Evolutionary conservation across 495 filamentous ascomycete genomes (phyloP), one percentile per base, ranked within the genome.

Genomic region (Chaetomium cochliodes): DNA sequence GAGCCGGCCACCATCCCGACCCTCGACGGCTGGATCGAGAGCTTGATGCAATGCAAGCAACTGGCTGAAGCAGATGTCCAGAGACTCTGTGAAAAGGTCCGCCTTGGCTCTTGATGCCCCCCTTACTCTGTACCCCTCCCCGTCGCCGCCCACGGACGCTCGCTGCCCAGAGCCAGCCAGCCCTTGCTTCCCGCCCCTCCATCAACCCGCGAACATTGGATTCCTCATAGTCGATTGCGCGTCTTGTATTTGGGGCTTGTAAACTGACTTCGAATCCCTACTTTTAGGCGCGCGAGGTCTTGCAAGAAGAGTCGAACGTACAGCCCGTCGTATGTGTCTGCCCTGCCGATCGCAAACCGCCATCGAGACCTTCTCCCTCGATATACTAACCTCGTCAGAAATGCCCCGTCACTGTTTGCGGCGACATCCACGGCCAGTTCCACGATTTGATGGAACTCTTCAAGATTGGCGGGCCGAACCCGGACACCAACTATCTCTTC

Each of bases 21-120:
- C 42, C 80, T 98, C 46, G 94, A 98, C 77, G 92, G 93, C 67
- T 98, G 94, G 94, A 98, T 98, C 75, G 93, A 96, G 82, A 94
- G 85, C 79, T 81, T 98, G 80, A 98, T 98, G 94, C 89, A 80
- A 75, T 98, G 94, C 88, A 98, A 98, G 79, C 96, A 97, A 83
- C 83, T 98, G 77, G 86, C 90, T 60, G 94, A 98, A 83, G 82
- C 85, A 33, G 96, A 98, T 77, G 94, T 98, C 64, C 92, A 96
- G 78, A 88, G 92, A 72, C 85, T 98, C 73, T 98, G 94, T 82
- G 94, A 98, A 76, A 93, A 96, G 86, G 93, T 97, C 80, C 74
- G 88, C 49, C 56, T 42, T 39, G 39, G 44, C 33, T 33, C 28
- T 20, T 22, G 16, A 23, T 37, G n/a, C 23, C 20, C 26, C 51